These are phyloP conservation scores for Candida orba DNA, from an alignment of 805 yeast genomes.

Conservation along the genomic window DNA sequence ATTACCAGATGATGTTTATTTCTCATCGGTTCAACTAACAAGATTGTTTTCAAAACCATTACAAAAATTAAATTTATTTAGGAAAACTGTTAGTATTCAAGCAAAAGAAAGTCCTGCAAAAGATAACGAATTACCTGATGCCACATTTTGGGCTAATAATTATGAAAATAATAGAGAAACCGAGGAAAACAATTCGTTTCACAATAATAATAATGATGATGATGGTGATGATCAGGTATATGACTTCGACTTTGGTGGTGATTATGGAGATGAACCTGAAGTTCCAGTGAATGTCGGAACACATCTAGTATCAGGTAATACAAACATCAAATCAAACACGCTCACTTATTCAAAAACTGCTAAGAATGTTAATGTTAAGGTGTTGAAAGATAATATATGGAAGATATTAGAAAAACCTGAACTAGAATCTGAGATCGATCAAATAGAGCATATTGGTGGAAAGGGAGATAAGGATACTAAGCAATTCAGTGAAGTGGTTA, in stretches of 20 bases:
- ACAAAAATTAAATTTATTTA: conserved; percentile 32
- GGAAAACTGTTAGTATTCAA: conserved; percentile 9
- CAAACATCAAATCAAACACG: conserved; percentile 31
- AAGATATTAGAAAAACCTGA: conserved; percentile 31
- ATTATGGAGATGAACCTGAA: conserved; percentile 5
- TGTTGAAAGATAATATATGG: conserved; percentile 74
- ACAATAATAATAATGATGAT: too few relatives aligned
- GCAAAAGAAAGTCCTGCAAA: conserved; percentile 8
- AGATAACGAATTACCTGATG: conserved; percentile 43
- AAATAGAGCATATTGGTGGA: neutral
- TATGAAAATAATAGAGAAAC: conserved; percentile 34
- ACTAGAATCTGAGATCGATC: neutral
- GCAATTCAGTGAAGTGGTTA: conserved; percentile 41
- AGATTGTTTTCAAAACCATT: conserved; percentile 64
- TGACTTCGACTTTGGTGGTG: conserved; percentile 20
- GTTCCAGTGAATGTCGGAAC: conserved; percentile 19
- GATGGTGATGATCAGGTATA: conserved; percentile 5
- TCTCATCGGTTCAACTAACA: conserved; percentile 61
- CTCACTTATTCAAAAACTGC: conserved; percentile 64
- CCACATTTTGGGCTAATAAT: conserved; percentile 64
- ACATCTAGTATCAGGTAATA: conserved; percentile 23
- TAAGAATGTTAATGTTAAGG: conserved; percentile 70
- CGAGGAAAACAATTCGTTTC: conserved; percentile 17
- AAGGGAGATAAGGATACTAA: conserved; percentile 5
- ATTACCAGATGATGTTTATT: conserved; percentile 69